A percentile compares a stretch with the other conserved stretches of the same genome.
These are phyloP conservation scores for Sugiyamaella grinbergsii DNA, from an alignment of 1,139 yeast genomes.

Conservation along the genomic window DNA sequence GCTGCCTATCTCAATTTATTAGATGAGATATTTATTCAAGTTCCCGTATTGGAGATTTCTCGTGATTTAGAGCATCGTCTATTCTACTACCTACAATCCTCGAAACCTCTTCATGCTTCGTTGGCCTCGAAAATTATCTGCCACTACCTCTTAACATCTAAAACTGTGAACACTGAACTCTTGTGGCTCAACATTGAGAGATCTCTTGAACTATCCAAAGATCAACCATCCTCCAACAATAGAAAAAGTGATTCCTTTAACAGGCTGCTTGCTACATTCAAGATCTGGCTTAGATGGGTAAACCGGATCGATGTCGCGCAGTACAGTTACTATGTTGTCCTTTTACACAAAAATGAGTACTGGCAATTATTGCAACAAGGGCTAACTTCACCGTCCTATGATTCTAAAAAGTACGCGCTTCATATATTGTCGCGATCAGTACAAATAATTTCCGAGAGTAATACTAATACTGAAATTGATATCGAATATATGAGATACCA, in stretches of 20 bases:
- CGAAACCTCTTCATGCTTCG: background rate
- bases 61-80: background rate
- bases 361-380: slow-evolving; percentile 66
- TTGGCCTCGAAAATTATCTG: slow-evolving; percentile 13
- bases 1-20: slow-evolving; percentile 7
- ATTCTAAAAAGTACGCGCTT: slow-evolving; percentile 69
- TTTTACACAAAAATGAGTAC: slow-evolving; percentile 49
- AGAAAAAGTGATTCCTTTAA: slow-evolving; percentile 22
- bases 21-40: slow-evolving; percentile 11
- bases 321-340: slow-evolving; percentile 39
- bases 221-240: background rate
- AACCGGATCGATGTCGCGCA: slow-evolving; percentile 26
- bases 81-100: slow-evolving; percentile 1
- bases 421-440: slow-evolving; percentile 68
- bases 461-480: slow-evolving; percentile 39
- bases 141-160: background rate
- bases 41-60: background rate
- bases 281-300: slow-evolving; percentile 37
- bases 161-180: background rate
- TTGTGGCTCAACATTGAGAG: slow-evolving; percentile 8
- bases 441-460: slow-evolving; percentile 38
- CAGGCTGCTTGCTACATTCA: slow-evolving; percentile 21
- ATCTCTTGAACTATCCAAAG: background rate
- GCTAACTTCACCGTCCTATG: slow-evolving; percentile 60
- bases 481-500: slow-evolving; percentile 47